These are phyloP conservation scores for Blastocrithidia nonstop DNA, from an alignment of 208 protist species.

Conservation along the genomic window DNA sequence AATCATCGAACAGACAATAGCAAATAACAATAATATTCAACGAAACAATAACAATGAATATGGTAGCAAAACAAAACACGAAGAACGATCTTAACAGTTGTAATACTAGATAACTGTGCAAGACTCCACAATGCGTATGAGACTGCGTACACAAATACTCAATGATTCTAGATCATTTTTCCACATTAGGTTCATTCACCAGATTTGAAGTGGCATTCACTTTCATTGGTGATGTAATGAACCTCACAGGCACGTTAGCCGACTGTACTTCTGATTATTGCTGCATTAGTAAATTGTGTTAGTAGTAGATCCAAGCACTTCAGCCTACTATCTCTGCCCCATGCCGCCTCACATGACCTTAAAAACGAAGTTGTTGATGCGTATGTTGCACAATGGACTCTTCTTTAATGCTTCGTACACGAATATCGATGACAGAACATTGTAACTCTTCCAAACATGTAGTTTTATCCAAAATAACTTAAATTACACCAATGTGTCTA, in stretches of 20 bases:
- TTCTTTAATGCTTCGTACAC: conserved; percentile 55
- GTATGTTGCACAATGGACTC: conserved; percentile 41
- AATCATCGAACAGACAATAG: no score
- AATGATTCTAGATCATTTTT: conserved; percentile 30
- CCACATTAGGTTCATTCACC: conserved; percentile 70
- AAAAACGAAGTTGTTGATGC: conserved; percentile 46
- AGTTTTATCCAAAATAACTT: conserved; percentile 67
- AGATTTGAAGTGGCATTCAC: conserved; percentile 17
- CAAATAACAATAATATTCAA: no score
- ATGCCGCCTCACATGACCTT: conserved; percentile 37
- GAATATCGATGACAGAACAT: conserved; percentile 88
- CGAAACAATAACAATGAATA: background rate
- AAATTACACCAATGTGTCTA: conserved; percentile 15
- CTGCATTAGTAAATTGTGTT: conserved; percentile 39
- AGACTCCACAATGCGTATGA: background rate
- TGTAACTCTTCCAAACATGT: conserved; percentile 60
- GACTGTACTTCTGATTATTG: conserved; percentile 49
- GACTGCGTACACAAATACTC: conserved; percentile 14
- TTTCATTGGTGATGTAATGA: conserved; percentile 87
- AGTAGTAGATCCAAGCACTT: conserved; percentile 84
- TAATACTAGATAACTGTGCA: background rate
- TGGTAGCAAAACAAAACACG: background rate
- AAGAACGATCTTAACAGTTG: background rate
- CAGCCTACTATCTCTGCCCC: conserved; percentile 68
- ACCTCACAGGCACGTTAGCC: conserved; percentile 83